Conservation (phyloP, 2,329 filamentous ascomycete species). For the Neopestalotiopsis sp. region DNA sequence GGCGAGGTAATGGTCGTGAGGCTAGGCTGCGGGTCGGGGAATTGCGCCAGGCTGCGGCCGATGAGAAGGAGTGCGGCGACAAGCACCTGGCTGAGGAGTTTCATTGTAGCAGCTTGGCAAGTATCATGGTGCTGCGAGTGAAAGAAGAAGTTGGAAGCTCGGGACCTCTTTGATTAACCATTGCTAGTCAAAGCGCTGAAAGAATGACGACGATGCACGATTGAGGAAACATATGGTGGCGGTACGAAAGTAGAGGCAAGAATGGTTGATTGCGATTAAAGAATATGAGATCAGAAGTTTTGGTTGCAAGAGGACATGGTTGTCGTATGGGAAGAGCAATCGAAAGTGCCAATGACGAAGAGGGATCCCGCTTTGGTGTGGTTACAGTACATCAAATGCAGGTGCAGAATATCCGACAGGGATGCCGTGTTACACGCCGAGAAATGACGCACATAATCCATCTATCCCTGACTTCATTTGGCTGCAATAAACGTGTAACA, state of each 20-base stretch:
- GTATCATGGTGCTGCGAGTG: slow-evolving; percentile 24
- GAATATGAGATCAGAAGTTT: too few species aligned
- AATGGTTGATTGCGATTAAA: too few species aligned
- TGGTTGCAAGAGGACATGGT: too few species aligned
- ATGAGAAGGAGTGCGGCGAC: neutral
- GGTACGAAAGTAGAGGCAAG: too few species aligned
- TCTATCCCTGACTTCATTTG: too few species aligned
- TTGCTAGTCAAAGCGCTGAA: too few species aligned
- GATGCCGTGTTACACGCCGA: neutral
- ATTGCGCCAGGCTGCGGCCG: slow-evolving; percentile 35
- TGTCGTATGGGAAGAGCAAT: too few species aligned
- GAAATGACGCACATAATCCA: neutral
- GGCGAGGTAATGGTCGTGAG: slow-evolving; percentile 66
- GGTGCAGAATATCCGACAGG: neutral
- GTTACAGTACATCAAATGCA: neutral
- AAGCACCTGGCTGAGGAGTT: slow-evolving; percentile 17
- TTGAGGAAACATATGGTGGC: too few species aligned
- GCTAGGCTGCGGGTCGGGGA: slow-evolving; percentile 38
- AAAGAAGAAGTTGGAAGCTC: neutral
- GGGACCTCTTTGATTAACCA: neutral
- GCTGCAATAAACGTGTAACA: too few species aligned
- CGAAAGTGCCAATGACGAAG: too few species aligned
- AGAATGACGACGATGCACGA: too few species aligned
- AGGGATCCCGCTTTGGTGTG: too few species aligned
- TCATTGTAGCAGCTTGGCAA: slow-evolving; percentile 24